Base-by-base conservation (phyloP, 1,284 basidiomycete genomes). In the Ustilago loliicola region DNA sequence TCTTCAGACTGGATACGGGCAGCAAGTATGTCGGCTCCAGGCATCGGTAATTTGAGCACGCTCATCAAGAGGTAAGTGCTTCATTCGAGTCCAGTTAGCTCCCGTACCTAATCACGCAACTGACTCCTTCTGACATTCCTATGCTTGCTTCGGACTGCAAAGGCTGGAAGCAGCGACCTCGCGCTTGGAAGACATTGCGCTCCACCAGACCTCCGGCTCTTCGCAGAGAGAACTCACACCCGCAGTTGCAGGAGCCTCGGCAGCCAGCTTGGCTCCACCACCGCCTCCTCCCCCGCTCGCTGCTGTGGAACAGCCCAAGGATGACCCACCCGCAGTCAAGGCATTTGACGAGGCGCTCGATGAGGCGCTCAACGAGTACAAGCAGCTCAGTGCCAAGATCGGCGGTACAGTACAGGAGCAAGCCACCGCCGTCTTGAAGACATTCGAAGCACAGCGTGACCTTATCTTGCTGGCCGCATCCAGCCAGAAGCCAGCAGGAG, bases 141-240 rank as follows among this genome's bases (percentile, higher is more conserved):
- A 29, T 48, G 23, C n/a, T 47, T 25, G 42, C 4, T 17, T 29
- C 34, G 52, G 29, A 30, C 47, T 25, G 8, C 5, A 40, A 57
- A 85, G 83, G 45, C 79, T 86, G 29, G 93, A 96, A 89, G 96
- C 97, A 52, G 94, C 95, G 2, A 96, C 95, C 9, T 95, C 94
- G 58, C 91, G 96, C 61, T 91, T 99, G 30, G 96, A 99, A 87
- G 96, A 99, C 86, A 90, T 98, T 70, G 93, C 92, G 61, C 87
- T 89, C 68, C 88, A 89, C 50, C 59, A 78, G 64, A 52, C 69
- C 30, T 51, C 71, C n/a, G 54, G 67, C 52, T 52, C 66, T 21
- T 40, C 52, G 11, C 61, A 66, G 19, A 71, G 45, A 25, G 73
- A 76, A 9, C 56, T 61, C 23, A 42, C 63, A 19, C 59, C 52